Conservation (phyloP, 495 filamentous ascomycete genomes). For the Lophium mytilinum region DNA sequence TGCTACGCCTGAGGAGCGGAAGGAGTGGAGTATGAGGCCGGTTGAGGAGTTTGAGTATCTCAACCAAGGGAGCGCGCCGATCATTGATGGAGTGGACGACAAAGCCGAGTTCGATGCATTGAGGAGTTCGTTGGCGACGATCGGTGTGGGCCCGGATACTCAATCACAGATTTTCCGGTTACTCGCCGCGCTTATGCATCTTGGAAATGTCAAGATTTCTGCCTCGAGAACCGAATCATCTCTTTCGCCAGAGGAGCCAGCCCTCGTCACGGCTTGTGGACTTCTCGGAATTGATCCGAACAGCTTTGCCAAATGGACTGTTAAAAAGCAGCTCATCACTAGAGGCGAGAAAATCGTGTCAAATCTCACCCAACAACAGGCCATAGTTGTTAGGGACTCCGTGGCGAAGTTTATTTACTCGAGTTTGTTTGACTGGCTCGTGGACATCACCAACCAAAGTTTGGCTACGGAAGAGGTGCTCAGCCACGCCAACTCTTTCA, state of each 20-base stretch:
- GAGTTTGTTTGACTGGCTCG: conserved; percentile 96
- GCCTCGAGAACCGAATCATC: conserved; percentile 81
- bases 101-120: conserved; percentile 87
- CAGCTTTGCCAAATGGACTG: conserved; percentile 97
- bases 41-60: conserved; percentile 92
- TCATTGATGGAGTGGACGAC: conserved; percentile 93
- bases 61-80: conserved; percentile 86
- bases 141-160: conserved; percentile 66
- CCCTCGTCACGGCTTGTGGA: conserved; percentile 69
- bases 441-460: conserved; percentile 86
- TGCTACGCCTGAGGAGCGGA: conserved; percentile 72
- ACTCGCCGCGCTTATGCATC: conserved; percentile 83
- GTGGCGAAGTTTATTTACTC: conserved; percentile 99
- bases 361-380: conserved; percentile 89
- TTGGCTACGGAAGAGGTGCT: conserved; percentile 86
- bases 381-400: conserved; percentile 89
- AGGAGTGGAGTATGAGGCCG: conserved; percentile 65
- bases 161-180: conserved; percentile 86
- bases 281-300: conserved; percentile 80
- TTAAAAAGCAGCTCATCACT: conserved; percentile 97
- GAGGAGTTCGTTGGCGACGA: conserved; percentile 73
- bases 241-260: conserved; percentile 70
- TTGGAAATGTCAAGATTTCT: conserved; percentile 93
- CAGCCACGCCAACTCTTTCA: conserved; percentile 78
- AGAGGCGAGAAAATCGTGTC: conserved; percentile 97